Evolutionary conservation across 139 green algal species (phyloP).

Genomic region (Haematococcus sp.): DNA sequence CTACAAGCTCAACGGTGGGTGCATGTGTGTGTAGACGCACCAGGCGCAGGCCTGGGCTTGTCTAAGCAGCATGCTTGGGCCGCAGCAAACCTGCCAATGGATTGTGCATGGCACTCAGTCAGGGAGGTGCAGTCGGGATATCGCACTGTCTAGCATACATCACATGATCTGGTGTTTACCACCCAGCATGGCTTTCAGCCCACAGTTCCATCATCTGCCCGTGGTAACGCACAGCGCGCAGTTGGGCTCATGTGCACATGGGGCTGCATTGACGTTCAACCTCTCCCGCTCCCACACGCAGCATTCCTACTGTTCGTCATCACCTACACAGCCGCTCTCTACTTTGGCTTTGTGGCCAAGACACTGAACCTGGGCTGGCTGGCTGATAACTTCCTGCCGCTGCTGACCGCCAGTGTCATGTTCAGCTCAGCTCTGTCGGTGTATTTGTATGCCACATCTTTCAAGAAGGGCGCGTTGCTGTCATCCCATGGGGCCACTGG

Average conservation of each 20-base stretch:
- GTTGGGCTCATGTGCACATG: no score
- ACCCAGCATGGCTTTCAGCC: no score
- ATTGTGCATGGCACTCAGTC: no score
- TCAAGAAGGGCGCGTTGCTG: conserved; percentile 42
- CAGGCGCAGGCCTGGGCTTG: no score
- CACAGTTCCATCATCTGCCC: no score
- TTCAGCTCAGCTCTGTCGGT: conserved; percentile 58
- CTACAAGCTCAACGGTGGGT: conserved; percentile 86
- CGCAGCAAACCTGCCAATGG: no score
- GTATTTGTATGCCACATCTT: conserved; percentile 66
- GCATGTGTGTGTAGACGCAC: background rate
- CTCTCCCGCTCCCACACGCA: conserved; percentile 26
- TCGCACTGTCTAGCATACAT: no score
- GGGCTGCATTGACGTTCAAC: no score
- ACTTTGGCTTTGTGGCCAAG: conserved; percentile 60
- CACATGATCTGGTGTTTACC: no score
- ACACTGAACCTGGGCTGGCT: conserved; percentile 65
- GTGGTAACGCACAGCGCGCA: no score
- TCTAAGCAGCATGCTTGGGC: no score
- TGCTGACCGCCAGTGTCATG: conserved; percentile 68
- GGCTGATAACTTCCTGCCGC: conserved; percentile 74
- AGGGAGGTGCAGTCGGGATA: no score
- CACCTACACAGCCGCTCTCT: conserved; percentile 52
- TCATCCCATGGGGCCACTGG: conserved; percentile 52
- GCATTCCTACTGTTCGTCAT: conserved; percentile 60